These are phyloP conservation scores for Cyclotella sp. DNA, from an alignment of 108 stramenopile genomes.

Conservation along the genomic window DNA sequence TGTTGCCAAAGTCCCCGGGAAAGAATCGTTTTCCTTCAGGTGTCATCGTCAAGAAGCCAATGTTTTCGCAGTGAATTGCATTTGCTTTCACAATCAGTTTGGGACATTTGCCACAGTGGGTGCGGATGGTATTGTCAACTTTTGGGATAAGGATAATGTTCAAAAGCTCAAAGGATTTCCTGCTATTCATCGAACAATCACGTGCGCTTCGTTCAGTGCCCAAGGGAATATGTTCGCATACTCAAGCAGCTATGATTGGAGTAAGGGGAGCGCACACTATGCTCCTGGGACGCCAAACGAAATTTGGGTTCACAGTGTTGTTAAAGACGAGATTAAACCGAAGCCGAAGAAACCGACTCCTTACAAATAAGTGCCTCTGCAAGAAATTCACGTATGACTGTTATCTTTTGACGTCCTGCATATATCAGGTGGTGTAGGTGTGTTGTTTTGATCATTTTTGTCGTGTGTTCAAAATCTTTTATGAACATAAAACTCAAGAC, in stretches of 20 bases:
- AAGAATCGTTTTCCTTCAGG: slow-evolving; percentile 95
- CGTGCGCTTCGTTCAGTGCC: slow-evolving; percentile 86
- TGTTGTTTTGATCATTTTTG: no score
- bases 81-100: slow-evolving; percentile 88
- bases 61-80: slow-evolving; percentile 90
- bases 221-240: slow-evolving; percentile 93
- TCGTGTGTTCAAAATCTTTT: no score
- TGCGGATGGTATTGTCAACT: slow-evolving; percentile 91
- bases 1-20: slow-evolving; percentile 80
- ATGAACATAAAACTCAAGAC: no score
- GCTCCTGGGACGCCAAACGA: slow-evolving; percentile 78
- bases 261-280: slow-evolving; percentile 74
- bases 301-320: slow-evolving; percentile 81
- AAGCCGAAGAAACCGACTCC: slow-evolving; percentile 67
- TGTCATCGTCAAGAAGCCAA: slow-evolving; percentile 90
- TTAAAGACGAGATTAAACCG: slow-evolving; percentile 90
- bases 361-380: slow-evolving; percentile 31
- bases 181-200: slow-evolving; percentile 68
- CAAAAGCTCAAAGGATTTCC: slow-evolving; percentile 90
- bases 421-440: no score
- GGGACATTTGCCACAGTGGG: slow-evolving; percentile 94
- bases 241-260: slow-evolving; percentile 94
- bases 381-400: no score
- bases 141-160: slow-evolving; percentile 97
- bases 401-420: no score